Evolutionary conservation across 2,329 filamentous ascomycete genomes (phyloP).

Genomic region (Sarocladium brachiariae): DNA sequence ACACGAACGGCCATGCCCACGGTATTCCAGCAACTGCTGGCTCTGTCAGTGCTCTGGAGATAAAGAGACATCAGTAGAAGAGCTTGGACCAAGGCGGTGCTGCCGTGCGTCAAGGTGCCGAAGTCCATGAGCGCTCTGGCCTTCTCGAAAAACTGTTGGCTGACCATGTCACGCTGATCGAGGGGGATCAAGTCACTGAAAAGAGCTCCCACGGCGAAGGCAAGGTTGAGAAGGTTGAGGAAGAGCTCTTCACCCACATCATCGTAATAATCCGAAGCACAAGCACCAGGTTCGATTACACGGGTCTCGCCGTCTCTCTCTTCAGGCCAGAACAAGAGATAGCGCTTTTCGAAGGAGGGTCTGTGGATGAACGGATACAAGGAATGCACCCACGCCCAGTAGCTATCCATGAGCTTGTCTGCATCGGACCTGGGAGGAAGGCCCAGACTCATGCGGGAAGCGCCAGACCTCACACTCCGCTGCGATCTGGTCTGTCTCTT

Average conservation of each 20-base stretch:
- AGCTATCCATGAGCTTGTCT: constrained; percentile 13
- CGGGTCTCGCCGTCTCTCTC: too few species aligned
- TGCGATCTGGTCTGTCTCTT: background rate
- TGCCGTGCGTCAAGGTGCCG: constrained; percentile 8
- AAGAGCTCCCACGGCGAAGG: constrained; percentile 18
- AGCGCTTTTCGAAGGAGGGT: constrained; percentile 13
- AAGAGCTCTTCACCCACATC: constrained; percentile 10
- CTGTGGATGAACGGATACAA: constrained; percentile 16
- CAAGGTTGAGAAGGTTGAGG: constrained; percentile 16
- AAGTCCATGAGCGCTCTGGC: background rate
- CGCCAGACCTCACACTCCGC: background rate
- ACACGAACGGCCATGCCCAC: constrained; percentile 20
- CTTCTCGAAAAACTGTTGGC: background rate
- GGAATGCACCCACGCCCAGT: constrained; percentile 14
- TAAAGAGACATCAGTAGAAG: constrained; percentile 20
- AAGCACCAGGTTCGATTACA: background rate
- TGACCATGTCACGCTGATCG: background rate
- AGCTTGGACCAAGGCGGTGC: constrained; percentile 18
- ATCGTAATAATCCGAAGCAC: background rate
- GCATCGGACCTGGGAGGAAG: constrained; percentile 13
- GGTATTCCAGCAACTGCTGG: constrained; percentile 19
- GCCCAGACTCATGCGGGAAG: background rate
- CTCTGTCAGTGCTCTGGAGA: constrained; percentile 18
- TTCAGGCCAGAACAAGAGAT: constrained; percentile 12
- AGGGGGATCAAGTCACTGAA: constrained; percentile 12